A percentile compares a stretch with the other conserved stretches of the same genome.
Conservation (phyloP, 2,329 filamentous ascomycete genomes). For the Chaetomium globosum region DNA sequence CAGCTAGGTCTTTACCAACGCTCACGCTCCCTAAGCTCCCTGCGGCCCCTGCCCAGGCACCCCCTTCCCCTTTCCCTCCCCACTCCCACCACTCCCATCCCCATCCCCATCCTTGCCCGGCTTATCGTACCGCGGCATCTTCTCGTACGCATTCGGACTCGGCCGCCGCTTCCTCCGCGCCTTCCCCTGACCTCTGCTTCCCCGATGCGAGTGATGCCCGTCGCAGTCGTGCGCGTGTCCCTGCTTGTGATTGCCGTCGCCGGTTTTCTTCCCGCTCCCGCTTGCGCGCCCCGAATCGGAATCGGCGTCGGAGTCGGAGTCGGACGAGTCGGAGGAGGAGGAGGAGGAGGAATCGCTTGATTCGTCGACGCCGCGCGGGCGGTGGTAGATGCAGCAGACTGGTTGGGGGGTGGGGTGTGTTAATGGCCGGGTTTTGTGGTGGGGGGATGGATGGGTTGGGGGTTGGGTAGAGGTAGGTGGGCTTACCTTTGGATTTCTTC, state of each 20-base stretch:
- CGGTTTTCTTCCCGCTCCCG: background rate
- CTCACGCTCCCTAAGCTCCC: background rate
- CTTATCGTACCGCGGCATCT: slow-evolving; percentile 61
- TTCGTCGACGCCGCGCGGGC: slow-evolving; percentile 77
- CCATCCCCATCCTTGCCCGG: slow-evolving; percentile 36
- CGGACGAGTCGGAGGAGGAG: slow-evolving; percentile 57
- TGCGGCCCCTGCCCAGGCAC: background rate
- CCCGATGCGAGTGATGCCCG: slow-evolving; percentile 39
- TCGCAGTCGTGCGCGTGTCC: slow-evolving; percentile 43
- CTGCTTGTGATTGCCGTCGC: slow-evolving; percentile 36
- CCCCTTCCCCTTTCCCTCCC: slow-evolving; percentile 6
- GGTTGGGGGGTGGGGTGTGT: slow-evolving; percentile 11
- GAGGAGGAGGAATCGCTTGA: slow-evolving; percentile 69
- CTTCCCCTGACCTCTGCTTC: slow-evolving; percentile 40
- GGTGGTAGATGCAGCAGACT: slow-evolving; percentile 99
- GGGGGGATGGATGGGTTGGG: background rate
- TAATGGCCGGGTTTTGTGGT: background rate
- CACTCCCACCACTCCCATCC: slow-evolving; percentile 17
- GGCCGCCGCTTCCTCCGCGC: slow-evolving; percentile 57
- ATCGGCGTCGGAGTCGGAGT: slow-evolving; percentile 55
- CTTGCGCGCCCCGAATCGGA: slow-evolving; percentile 44
- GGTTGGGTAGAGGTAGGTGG: background rate
- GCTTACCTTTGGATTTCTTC: slow-evolving; percentile 87
- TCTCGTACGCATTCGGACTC: slow-evolving; percentile 82
- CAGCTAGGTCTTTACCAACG: background rate